Conservation (phyloP, 768 basidiomycete species). For the Rhizopogon vesiculosus region DNA sequence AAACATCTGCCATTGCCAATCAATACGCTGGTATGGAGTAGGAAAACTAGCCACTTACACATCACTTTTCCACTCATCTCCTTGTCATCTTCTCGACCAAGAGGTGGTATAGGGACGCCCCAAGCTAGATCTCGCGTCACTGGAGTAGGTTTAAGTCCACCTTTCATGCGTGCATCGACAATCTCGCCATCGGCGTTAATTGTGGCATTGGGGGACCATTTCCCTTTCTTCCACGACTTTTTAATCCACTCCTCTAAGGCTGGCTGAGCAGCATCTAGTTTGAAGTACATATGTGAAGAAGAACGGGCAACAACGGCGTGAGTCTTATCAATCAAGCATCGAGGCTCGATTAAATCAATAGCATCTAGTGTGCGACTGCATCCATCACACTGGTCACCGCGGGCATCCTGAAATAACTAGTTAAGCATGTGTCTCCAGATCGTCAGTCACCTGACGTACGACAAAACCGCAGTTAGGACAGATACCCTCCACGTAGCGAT, state of each 20-base stretch:
- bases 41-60: conserved; percentile 52
- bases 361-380: conserved; percentile 93
- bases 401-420: conserved; percentile 63
- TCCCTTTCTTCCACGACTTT: conserved; percentile 69
- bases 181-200: conserved; percentile 86
- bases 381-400: conserved; percentile 96
- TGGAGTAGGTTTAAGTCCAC: conserved; percentile 83
- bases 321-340: conserved; percentile 81
- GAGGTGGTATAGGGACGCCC: conserved; percentile 89
- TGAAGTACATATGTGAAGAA: conserved; percentile 90
- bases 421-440: not conserved
- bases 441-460: conserved; percentile 32
- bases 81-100: conserved; percentile 65
- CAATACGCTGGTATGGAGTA: conserved; percentile 3
- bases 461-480: conserved; percentile 92
- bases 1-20: conserved; percentile 61
- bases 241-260: conserved; percentile 86
- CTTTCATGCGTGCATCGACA: conserved; percentile 82
- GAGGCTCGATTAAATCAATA: conserved; percentile 89
- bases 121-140: conserved; percentile 92
- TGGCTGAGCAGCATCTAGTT: conserved; percentile 78
- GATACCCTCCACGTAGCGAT: conserved; percentile 96
- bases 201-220: conserved; percentile 91
- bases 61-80: conserved; percentile 94
- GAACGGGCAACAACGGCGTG: conserved; percentile 73